Evolutionary conservation across 2,329 filamentous ascomycete genomes (phyloP), one percentile per base, ranked within the genome.

Genomic region (Dactylellina drechsleri): DNA sequence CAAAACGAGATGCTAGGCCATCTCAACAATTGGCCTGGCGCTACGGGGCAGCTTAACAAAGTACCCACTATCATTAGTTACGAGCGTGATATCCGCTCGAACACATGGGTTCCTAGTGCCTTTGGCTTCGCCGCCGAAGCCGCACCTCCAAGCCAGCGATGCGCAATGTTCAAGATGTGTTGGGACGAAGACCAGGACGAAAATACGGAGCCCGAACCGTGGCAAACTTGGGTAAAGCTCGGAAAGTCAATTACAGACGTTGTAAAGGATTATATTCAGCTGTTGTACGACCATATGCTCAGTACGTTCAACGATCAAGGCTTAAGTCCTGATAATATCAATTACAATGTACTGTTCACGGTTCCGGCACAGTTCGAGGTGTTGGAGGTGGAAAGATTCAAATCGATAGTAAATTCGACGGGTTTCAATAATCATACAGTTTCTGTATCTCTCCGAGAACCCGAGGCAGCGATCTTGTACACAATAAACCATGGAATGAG

Each of bases 151-250:
- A 20, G 20, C 12, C 54, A 66, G 4, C 56, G 61, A 15, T 73
- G 68, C 28, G 60, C 68, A 2, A 66, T 73, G 68, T 73, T 73
- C 36, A 73, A 73, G 20, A 73, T 73, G 68, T 73, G 53, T 26
- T 56, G 66, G 5, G 68, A 73, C 8, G 60, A 40, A 2, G 49
- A 23, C n/a, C 2, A 23, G 23, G 59, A 59, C 5, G 61, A 49
- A 12, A 18, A 26, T n/a, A 2, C 20, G 2, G 60, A 60, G 20
- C 26, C 53, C 13, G 47, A 10, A 1, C 45, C 53, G 45, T 54
- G 31, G n/a, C 68, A 60, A 16, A 73, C 49, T 7, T 73, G 68
- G 68, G 68, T 60, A 26, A 61, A 26, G 7, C 60, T 73, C 16
- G 61, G 40, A 0, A 73, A 73, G 43, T 60, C 60, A 0, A 61